These are phyloP conservation scores for Xylaria sp. DNA, from an alignment of 2,329 filamentous ascomycete genomes.

Conservation along the genomic window DNA sequence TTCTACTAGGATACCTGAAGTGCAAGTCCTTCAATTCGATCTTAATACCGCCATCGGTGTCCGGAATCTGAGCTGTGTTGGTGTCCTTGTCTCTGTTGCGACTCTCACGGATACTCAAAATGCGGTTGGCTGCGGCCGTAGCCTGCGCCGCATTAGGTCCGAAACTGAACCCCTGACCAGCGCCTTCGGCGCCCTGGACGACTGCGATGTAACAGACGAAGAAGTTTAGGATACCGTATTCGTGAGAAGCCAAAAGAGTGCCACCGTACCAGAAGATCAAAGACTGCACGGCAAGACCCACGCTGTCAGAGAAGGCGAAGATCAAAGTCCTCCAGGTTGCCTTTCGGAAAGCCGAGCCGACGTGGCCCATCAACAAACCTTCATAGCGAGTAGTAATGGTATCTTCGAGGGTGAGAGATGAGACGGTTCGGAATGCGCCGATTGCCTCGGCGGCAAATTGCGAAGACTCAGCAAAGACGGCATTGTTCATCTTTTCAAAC, in stretches of 20 bases:
- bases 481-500: slow-evolving; percentile 71
- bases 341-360: slow-evolving; percentile 63
- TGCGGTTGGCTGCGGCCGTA: slow-evolving; percentile 63
- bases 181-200: slow-evolving; percentile 69
- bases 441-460: slow-evolving; percentile 78
- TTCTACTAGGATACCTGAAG: slow-evolving; percentile 66
- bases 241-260: slow-evolving; percentile 57
- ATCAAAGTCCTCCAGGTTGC: slow-evolving; percentile 67
- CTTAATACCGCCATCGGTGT: slow-evolving; percentile 56
- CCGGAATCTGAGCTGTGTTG: slow-evolving; percentile 47
- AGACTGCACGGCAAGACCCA: slow-evolving; percentile 67
- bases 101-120: slow-evolving; percentile 57
- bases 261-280: slow-evolving; percentile 72
- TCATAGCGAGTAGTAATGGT: slow-evolving; percentile 67
- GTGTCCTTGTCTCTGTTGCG: slow-evolving; percentile 45
- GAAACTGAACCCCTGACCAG: slow-evolving; percentile 71
- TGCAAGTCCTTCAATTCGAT: slow-evolving; percentile 62
- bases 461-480: slow-evolving; percentile 73
- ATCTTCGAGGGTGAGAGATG: slow-evolving; percentile 72
- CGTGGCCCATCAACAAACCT: slow-evolving; percentile 62
- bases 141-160: slow-evolving; percentile 68
- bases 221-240: slow-evolving; percentile 55
- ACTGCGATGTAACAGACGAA: slow-evolving; percentile 69
- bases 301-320: slow-evolving; percentile 72
- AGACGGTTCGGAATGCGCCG: slow-evolving; percentile 74